phyloP scores from a whole-genome alignment of 345 rosid genomes.

The Lenwebbia sp. region DNA sequence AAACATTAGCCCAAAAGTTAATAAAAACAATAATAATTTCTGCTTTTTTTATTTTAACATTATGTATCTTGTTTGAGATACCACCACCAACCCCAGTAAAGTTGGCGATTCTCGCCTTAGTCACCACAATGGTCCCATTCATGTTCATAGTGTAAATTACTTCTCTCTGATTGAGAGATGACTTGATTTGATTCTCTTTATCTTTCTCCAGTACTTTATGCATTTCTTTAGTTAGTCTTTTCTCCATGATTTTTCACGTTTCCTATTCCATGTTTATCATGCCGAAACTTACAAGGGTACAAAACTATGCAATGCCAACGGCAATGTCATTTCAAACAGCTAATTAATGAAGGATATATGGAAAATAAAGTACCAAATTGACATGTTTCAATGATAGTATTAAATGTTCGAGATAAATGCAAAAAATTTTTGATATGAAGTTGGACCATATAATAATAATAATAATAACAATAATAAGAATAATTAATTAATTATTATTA shows the following conservation, averaged over 20 bases:
- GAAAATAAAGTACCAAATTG: not conserved
- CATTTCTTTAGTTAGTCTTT: not conserved
- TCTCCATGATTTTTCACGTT: not conserved
- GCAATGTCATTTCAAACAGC: not conserved
- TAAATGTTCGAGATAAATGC: not conserved
- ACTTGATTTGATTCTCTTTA: not conserved
- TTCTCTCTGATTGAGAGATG: not conserved
- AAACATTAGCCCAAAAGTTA: not conserved
- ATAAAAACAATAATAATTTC: not conserved
- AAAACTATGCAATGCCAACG: not conserved
- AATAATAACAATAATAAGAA: too few species aligned
- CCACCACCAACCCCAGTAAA: not conserved
- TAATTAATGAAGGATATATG: not conserved
- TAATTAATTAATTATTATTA: not conserved
- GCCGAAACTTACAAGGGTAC: not conserved
- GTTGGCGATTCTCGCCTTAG: not conserved
- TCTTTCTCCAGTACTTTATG: not conserved
- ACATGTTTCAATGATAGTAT: not conserved
- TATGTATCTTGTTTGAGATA: not conserved
- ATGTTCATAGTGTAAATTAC: not conserved
- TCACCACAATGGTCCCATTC: not conserved
- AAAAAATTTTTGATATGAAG: not conserved
- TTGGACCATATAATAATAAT: not conserved
- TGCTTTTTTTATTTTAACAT: not conserved
- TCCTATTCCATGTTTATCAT: not conserved